Base-by-base conservation (phyloP, 208 protist genomes). In the Novymonas esmeraldas region DNA sequence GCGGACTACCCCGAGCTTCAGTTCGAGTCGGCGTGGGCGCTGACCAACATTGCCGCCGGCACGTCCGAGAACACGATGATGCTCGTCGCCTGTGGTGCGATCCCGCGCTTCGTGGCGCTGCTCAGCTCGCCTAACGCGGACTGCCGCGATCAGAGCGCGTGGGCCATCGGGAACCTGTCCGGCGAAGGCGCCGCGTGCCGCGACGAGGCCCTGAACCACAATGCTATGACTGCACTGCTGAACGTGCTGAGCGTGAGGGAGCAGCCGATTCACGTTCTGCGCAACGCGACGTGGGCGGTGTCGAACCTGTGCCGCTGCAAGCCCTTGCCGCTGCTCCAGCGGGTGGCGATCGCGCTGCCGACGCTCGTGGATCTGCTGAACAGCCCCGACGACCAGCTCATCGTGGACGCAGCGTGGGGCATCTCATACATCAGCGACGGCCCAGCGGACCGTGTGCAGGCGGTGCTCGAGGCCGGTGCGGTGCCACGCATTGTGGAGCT, bases 11-110 rank as follows among this genome's bases (percentile, higher is more conserved):
- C 87, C 2, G 63, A 91, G 56, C 77, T 99, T 59, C 97, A 99
- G 90, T 99, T 99, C 78, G 98, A 99, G 89, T 88, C 97, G 14
- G 97, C 98, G 4, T 99, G 99, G 99, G 97, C 98, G 3, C 84
- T 99, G 29, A 99, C 98, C 3, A 99, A 99, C 86, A 98, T 99
- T 56, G 98, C 98, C 16, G 99, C 98, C 11, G 98, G 98, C 39
- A 98, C 95, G 18, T 89, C 95, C 16, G 81, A 97, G 74, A 97
- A 99, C 75, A 99, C 98, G 9, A 72, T 68, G 33, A 67, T 87
- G 36, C 88, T 99, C 11, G 81, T 99, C 39, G 65, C 97, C 18
- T 74, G 76, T 58, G 95, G 94, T 18, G 98, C 96, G n/a, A 85
- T 99, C 20, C 95, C 97, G 24, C 84, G 89, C 44, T 98, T 99